Base-by-base conservation (phyloP, 345 rosid species). In the Acer campestre region DNA sequence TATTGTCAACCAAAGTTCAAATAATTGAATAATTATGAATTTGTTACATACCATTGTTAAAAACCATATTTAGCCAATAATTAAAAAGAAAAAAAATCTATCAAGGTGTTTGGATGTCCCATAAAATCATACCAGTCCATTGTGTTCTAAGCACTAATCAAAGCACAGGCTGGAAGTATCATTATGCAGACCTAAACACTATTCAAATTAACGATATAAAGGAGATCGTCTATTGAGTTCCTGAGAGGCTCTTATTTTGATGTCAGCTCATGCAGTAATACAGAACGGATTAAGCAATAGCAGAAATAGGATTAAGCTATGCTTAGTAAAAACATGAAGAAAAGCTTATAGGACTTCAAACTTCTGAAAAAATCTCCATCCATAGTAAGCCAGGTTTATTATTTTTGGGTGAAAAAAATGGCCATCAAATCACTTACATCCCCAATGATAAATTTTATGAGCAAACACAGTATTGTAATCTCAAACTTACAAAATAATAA, bases 321-420 rank as follows among this genome's bases (percentile, higher is more conserved):
- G 59, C 55, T 64, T 40, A 10, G 58, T 48, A 46, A 27, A 8
- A 51, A 73, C 35, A 31, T 20, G 53, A 31, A 65, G 67, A 20
- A 6, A 38, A 77, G 17, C 53, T 14, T 29, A 8, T 23, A 67
- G 56, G 73, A 61, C 35, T 4, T 74, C 23, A 53, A 56, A 65
- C 59, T 65, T 75, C 70, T 59, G 58, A 1, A 46, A 72, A 63
- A 46, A 68, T 73, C 40, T 46, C n/a, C 12, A 7, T 31, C n/a
- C 46, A 64, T 11, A 16, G n/a, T 31, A 2, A 18, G 20, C 56
- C 73, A 48, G 56, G 4, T 23, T 56, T 20, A 23, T 44, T 20
- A 59, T n/a, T 27, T 10, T 46, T 17, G 20, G 53, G 27, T 49
- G 53, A 49, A 66, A 40, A 40, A 48, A 11, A 53, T 49, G 44